Evolutionary conservation across 495 filamentous ascomycete genomes (phyloP).

Genomic region (Penicillium malachiteum): DNA sequence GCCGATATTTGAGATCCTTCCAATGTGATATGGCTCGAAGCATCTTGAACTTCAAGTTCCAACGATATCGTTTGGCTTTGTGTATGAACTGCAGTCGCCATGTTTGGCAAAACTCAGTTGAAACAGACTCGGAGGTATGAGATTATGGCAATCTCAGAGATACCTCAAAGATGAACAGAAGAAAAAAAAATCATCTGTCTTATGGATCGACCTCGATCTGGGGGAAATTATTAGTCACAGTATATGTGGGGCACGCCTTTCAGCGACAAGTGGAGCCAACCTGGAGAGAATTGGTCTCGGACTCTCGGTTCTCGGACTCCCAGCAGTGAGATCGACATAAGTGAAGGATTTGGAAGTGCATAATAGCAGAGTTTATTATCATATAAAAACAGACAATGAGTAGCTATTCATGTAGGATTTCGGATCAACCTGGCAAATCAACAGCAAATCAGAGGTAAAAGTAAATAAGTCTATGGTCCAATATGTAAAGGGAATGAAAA

Average conservation of each 20-base stretch:
- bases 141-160: neutral
- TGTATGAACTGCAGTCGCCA: slow-evolving; percentile 1
- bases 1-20: neutral
- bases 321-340: neutral
- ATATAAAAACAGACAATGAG: too few relatives aligned
- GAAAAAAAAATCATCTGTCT: neutral
- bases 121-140: neutral
- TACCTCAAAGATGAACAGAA: neutral
- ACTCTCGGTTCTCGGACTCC: too few relatives aligned
- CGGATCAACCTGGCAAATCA: too few relatives aligned
- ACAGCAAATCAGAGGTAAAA: too few relatives aligned
- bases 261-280: neutral
- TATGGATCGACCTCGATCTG: neutral
- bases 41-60: neutral
- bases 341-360: too few relatives aligned
- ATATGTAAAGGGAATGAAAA: neutral
- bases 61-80: neutral
- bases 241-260: neutral
- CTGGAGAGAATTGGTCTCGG: neutral
- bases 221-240: neutral
- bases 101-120: neutral
- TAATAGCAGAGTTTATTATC: too few relatives aligned
- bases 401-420: too few relatives aligned
- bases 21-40: neutral
- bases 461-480: neutral